Conservation (phyloP, 768 basidiomycete genomes). For the Russula virescens region DNA sequence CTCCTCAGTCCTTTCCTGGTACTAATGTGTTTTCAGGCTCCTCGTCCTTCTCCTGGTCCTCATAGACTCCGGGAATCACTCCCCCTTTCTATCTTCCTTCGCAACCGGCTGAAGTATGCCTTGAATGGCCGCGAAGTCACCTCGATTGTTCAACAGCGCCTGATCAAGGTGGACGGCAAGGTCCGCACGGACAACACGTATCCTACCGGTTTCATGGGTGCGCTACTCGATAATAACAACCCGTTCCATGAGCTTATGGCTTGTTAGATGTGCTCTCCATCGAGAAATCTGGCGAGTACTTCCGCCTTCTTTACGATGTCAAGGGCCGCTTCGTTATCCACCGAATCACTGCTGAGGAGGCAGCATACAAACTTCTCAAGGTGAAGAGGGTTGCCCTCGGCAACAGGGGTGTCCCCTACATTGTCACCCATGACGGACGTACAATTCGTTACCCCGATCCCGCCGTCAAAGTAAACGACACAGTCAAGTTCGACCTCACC, state of each 20-base stretch:
- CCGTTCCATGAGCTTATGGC: neutral
- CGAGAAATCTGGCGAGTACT: conserved; percentile 98
- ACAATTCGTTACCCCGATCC: conserved; percentile 99
- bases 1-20: neutral
- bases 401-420: conserved; percentile 88
- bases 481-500: conserved; percentile 94
- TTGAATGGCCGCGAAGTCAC: conserved; percentile 95
- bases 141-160: conserved; percentile 88
- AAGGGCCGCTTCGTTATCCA: conserved; percentile 99
- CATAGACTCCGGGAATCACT: conserved; percentile 99
- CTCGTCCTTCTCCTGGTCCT: conserved; percentile 95
- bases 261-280: conserved; percentile 85
- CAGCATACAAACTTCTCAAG: conserved; percentile 92
- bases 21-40: conserved; percentile 51
- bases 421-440: conserved; percentile 98
- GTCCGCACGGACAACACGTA: conserved; percentile 96
- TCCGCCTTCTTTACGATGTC: conserved; percentile 98
- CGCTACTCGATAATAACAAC: conserved; percentile 28
- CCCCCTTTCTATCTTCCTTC: conserved; percentile 94
- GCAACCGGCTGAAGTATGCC: conserved; percentile 99
- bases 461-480: conserved; percentile 91
- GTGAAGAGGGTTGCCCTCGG: conserved; percentile 91
- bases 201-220: conserved; percentile 97
- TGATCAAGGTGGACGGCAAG: conserved; percentile 98
- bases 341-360: conserved; percentile 97